Conservation (phyloP, 2,329 filamentous ascomycete genomes). For the Aspergillus fumigatiaffinis region DNA sequence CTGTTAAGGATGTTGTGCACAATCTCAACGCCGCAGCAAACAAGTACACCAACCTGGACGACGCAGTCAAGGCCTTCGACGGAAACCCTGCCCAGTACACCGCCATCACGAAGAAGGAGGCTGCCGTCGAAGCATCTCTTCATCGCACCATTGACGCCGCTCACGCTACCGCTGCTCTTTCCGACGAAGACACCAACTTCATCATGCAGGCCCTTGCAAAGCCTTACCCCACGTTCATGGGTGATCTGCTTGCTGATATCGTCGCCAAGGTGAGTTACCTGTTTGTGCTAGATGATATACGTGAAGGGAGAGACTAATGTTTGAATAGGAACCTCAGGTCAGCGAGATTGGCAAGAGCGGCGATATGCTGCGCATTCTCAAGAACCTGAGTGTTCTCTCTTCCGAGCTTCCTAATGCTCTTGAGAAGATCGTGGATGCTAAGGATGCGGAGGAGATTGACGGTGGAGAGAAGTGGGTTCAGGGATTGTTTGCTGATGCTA, state of each 20-base stretch:
- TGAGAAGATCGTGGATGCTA: neutral
- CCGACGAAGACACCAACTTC: neutral
- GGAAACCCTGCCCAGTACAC: neutral
- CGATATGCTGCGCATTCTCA: neutral
- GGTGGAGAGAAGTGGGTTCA: neutral
- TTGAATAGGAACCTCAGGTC: neutral
- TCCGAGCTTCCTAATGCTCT: neutral
- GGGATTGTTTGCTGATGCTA: neutral
- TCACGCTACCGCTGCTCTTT: neutral
- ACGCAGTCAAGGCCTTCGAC: neutral
- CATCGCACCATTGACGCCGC: neutral
- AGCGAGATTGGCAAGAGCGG: neutral
- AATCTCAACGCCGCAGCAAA: neutral
- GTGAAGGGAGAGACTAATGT: neutral
- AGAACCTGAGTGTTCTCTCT: neutral
- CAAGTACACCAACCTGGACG: neutral
- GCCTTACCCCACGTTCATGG: neutral
- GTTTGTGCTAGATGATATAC: neutral
- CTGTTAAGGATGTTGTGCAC: neutral
- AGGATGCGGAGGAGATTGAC: neutral
- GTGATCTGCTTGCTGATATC: neutral
- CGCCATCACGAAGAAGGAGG: neutral
- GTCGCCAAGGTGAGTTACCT: neutral
- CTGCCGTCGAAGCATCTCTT: neutral
- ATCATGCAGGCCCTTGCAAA: neutral